Evolutionary conservation across 805 yeast species (phyloP).

Genomic region (Spathaspora sp.): DNA sequence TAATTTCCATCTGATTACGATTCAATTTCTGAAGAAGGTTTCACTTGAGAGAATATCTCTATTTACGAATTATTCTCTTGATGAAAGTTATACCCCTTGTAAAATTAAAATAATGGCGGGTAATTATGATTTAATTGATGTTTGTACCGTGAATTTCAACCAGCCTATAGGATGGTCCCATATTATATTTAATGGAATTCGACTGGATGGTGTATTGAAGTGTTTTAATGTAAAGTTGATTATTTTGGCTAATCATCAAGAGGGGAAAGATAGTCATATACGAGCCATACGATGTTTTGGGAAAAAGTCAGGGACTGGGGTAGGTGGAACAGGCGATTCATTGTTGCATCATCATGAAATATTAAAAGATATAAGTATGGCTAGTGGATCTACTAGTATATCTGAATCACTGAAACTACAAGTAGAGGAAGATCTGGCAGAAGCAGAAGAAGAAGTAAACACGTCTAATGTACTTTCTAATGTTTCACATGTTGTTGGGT

Average conservation of each 20-base stretch:
- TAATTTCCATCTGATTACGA: slow-evolving; percentile 71
- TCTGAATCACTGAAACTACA: slow-evolving; percentile 27
- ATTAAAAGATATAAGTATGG: slow-evolving; percentile 21
- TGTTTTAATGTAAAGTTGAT: slow-evolving; percentile 62
- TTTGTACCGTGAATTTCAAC: slow-evolving; percentile 51
- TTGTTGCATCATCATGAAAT: slow-evolving; percentile 12
- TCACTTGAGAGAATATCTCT: slow-evolving; percentile 64
- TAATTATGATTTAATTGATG: slow-evolving; percentile 63
- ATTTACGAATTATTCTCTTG: slow-evolving; percentile 65
- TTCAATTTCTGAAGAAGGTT: slow-evolving; percentile 77
- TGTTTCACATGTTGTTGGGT: slow-evolving; percentile 37
- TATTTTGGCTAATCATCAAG: slow-evolving; percentile 80
- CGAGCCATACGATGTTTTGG: slow-evolving; percentile 64
- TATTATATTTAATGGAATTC: slow-evolving; percentile 51
- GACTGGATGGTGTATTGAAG: slow-evolving; percentile 56
- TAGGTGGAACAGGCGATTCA: no score
- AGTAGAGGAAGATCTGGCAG: slow-evolving; percentile 12
- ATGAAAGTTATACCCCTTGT: slow-evolving; percentile 92
- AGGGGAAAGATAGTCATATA: slow-evolving; percentile 93
- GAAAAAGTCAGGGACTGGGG: slow-evolving; percentile 9
- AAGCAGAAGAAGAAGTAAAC: slow-evolving; percentile 14
- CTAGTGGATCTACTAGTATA: slow-evolving; percentile 19
- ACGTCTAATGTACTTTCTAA: slow-evolving; percentile 26
- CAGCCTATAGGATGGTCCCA: slow-evolving; percentile 81
- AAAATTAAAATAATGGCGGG: slow-evolving; percentile 66